Evolutionary conservation across 2,329 filamentous ascomycete species (phyloP).

Genomic region (Volutella citrinella): DNA sequence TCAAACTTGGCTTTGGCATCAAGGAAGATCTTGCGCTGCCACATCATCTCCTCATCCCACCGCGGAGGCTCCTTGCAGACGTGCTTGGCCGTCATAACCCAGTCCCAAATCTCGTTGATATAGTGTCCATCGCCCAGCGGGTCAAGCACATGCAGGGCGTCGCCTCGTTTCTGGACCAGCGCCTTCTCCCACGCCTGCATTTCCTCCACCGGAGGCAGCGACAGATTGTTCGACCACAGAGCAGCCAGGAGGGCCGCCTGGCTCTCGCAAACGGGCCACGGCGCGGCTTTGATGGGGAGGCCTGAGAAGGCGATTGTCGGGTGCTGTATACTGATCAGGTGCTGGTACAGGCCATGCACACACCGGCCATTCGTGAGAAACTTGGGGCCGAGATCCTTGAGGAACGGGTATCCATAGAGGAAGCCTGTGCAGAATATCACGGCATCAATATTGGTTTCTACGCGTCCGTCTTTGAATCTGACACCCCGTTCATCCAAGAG

Average conservation of each 20-base stretch:
- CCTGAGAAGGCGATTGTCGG: conserved; percentile 77
- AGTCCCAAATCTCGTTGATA: conserved; percentile 66
- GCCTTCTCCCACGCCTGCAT: conserved; percentile 70
- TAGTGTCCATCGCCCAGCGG: conserved; percentile 57
- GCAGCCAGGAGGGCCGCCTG: conserved; percentile 76
- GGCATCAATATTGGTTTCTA: conserved; percentile 68
- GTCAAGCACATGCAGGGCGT: conserved; percentile 28
- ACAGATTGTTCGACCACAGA: conserved; percentile 69
- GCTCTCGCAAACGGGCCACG: conserved; percentile 76
- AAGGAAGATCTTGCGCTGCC: conserved; percentile 66
- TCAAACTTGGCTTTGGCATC: conserved; percentile 72
- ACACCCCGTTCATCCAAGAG: conserved; percentile 55
- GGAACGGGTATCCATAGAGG: conserved; percentile 78
- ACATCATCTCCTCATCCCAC: conserved; percentile 70
- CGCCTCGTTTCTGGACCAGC: conserved; percentile 49
- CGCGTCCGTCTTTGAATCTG: conserved; percentile 61
- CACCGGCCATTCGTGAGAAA: conserved; percentile 67
- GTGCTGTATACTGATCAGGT: conserved; percentile 72
- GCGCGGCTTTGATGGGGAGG: conserved; percentile 80
- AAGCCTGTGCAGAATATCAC: conserved; percentile 90
- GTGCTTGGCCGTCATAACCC: conserved; percentile 49
- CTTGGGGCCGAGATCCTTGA: conserved; percentile 43
- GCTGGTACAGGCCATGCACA: conserved; percentile 71
- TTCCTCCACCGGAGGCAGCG: conserved; percentile 57
- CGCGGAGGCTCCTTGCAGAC: conserved; percentile 64